Evolutionary conservation across 1,284 basidiomycete species (phyloP), one percentile per base, ranked within the genome.

Genomic region (Leccinum proliferum): DNA sequence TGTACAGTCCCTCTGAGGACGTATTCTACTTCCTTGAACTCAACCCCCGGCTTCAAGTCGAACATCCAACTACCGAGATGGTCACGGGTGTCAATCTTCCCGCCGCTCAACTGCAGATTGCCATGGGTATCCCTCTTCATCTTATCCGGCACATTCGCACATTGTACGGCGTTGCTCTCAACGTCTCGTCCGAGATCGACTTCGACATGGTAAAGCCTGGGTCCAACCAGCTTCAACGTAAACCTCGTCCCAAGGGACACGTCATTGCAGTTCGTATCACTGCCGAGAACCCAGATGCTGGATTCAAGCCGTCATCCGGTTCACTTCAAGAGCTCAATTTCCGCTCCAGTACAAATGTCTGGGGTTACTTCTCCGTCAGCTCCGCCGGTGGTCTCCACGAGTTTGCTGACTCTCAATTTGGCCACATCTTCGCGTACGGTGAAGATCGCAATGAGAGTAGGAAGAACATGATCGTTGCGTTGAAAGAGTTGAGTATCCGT

Each of bases 61-160:
- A 98, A 81, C 96, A 97, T 76, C 97, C 97, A 18, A 99, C 97
- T 18, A 99, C 97, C 32, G 97, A 99, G 79, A 99, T 99, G 95
- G 97, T 99, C 39, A 91, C 93, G 8, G 96, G 97, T 21, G 96
- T 99, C 77, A 98, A 98, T 78, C 87, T 99, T 62, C 97, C 97
- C 29, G 96, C 96, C 60, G 93, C 96, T 25, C 97, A 99, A 77
- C 87, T 99, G 56, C 96, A 98, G 77, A 83, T 99, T 66, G 94
- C 97, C 46, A 99, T 99, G 97, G 97, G 97, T 80, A 87, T 99
- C 64, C 96, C 97, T 46, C 83, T 99, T 52, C 92, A 98, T 77
- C 89, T 93, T 65, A 98, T 99, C 69, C 89, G 93, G 52, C 94
- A 98, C 75, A 99, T 99, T 73, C 92, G 97, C 66, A 92, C 92